Evolutionary conservation across 1,284 basidiomycete genomes (phyloP).

Genomic region (Tremellales sp.): DNA sequence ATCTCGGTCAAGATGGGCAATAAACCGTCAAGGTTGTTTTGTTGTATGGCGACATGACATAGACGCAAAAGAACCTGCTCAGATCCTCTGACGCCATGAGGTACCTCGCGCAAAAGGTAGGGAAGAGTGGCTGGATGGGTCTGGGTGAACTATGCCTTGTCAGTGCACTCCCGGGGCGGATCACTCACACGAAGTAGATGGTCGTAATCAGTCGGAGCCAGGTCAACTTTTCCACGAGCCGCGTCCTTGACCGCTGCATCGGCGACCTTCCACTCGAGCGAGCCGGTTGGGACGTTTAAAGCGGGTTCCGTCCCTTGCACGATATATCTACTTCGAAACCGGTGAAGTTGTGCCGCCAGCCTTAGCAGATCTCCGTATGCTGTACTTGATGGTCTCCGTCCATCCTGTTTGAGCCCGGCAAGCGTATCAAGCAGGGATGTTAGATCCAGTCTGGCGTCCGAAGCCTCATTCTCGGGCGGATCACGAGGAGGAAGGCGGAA

Average conservation of each 20-base stretch:
- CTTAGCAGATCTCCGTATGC: constrained; percentile 34
- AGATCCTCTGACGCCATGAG: background rate
- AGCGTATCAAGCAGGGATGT: no score
- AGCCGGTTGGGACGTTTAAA: background rate
- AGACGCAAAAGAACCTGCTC: constrained; percentile 13
- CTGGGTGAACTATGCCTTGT: constrained; percentile 13
- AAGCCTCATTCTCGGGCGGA: no score
- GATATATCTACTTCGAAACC: background rate
- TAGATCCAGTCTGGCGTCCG: no score
- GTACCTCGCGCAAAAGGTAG: constrained; percentile 21
- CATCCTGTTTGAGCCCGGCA: constrained; percentile 14
- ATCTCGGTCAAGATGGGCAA: constrained; percentile 32
- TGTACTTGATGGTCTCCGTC: constrained; percentile 19
- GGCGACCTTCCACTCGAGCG: constrained; percentile 34
- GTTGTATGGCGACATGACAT: background rate
- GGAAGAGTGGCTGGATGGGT: constrained; percentile 31
- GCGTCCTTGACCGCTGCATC: constrained; percentile 35
- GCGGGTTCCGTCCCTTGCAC: background rate
- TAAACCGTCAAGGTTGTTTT: constrained; percentile 25
- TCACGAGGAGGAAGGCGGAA: no score
- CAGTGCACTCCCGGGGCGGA: background rate
- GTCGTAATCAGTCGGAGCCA: constrained; percentile 28
- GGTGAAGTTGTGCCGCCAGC: constrained; percentile 15
- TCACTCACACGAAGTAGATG: constrained; percentile 30
- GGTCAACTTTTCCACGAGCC: constrained; percentile 26